These are phyloP conservation scores for Rosa chinensis DNA, from an alignment of 306 rosid species.

Conservation along the genomic window DNA sequence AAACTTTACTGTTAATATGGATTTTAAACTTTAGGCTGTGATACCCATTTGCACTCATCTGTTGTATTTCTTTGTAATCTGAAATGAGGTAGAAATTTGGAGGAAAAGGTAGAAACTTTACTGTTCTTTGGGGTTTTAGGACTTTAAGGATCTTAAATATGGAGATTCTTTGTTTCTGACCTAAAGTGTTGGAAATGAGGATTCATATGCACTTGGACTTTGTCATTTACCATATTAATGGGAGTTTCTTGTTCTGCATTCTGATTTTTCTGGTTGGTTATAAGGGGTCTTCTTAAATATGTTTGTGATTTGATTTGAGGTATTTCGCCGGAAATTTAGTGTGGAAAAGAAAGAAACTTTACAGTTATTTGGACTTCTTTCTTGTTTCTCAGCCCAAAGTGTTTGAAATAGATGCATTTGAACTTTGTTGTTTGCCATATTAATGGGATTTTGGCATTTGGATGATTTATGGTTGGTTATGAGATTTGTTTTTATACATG, in stretches of 20 bases:
- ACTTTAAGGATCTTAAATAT: not conserved
- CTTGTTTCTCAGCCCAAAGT: not conserved
- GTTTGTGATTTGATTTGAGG: not conserved
- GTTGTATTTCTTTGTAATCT: not conserved
- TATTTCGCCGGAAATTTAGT: not conserved
- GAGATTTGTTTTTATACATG: constrained; percentile 6
- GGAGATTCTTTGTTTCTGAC: not conserved
- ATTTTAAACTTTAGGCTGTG: not conserved
- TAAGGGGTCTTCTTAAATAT: constrained; percentile 2
- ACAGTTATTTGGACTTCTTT: not conserved
- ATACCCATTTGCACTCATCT: not conserved
- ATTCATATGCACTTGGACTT: not conserved
- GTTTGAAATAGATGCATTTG: constrained; percentile 3
- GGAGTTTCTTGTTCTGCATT: not conserved
- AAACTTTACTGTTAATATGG: not conserved
- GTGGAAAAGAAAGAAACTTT: not conserved
- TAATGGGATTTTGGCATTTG: not conserved
- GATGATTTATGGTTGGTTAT: not conserved
- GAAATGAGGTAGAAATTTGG: not conserved
- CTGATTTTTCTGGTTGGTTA: not conserved
- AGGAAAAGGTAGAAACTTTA: not conserved
- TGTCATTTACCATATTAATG: not conserved
- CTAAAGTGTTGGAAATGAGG: not conserved
- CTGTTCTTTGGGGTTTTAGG: not conserved
- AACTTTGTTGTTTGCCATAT: not conserved